Evolutionary conservation across 441 rosid genomes (phyloP).

Genomic region (Hypseocharis bilobata): DNA sequence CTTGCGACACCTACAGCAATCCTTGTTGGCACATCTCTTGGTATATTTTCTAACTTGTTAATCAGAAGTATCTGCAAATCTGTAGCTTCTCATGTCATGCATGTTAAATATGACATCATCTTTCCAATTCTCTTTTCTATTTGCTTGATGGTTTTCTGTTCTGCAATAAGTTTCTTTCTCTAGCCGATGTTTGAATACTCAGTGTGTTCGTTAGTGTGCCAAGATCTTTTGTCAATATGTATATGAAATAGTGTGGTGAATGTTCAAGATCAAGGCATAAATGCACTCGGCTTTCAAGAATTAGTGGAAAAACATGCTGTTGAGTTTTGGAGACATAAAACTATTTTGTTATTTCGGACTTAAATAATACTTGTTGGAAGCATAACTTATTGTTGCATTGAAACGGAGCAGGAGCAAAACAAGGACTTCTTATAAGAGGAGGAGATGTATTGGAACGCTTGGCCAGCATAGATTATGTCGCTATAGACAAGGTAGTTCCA

Average conservation of each 20-base stretch:
- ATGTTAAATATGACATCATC: not conserved
- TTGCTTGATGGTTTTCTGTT: not conserved
- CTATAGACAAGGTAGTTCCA: conserved; percentile 72
- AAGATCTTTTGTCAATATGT: not conserved
- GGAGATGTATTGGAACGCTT: conserved; percentile 88
- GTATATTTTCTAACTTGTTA: conserved; percentile 33
- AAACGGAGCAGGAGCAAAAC: conserved; percentile 67
- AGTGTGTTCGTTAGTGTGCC: not conserved
- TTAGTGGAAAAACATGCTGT: not conserved
- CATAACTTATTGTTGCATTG: conserved; percentile 14
- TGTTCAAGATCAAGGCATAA: not conserved
- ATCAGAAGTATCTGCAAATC: not conserved
- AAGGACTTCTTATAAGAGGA: conserved; percentile 91
- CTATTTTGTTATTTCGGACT: too few species aligned
- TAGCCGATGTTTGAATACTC: not conserved
- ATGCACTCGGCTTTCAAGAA: conserved; percentile 5
- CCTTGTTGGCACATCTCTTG: conserved; percentile 90
- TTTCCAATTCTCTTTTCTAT: not conserved
- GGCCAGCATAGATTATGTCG: conserved; percentile 59
- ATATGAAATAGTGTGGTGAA: not conserved
- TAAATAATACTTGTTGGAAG: conserved; percentile 1
- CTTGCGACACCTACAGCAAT: conserved; percentile 97
- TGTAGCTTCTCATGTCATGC: not conserved
- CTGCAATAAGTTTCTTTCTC: not conserved
- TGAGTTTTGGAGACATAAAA: not conserved